Evolutionary conservation across 1,284 basidiomycete species (phyloP).

Genomic region (Melampsora americana): DNA sequence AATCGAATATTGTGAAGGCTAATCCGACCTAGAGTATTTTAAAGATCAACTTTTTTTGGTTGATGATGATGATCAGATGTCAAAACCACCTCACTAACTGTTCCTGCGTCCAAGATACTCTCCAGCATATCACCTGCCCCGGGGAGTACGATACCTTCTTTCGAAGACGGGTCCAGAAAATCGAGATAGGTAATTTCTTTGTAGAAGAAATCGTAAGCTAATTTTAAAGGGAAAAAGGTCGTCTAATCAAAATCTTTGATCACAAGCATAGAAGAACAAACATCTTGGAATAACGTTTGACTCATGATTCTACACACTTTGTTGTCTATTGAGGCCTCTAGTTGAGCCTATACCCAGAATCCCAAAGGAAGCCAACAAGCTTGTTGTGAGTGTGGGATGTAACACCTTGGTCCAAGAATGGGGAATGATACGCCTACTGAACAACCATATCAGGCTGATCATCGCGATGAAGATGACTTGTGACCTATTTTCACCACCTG

Average conservation of each 20-base stretch:
- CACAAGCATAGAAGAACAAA: not conserved
- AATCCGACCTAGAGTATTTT: not conserved
- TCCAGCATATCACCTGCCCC: slow-evolving; percentile 19
- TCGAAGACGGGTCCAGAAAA: not conserved
- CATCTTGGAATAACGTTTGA: not conserved
- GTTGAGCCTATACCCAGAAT: slow-evolving; percentile 2
- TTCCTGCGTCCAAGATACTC: slow-evolving; percentile 16
- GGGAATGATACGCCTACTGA: slow-evolving; percentile 17
- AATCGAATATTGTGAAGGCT: slow-evolving; percentile 21
- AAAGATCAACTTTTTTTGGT: not conserved
- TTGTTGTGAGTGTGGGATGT: slow-evolving; percentile 18
- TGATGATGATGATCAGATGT: too few species aligned
- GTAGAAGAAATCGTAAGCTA: slow-evolving; percentile 11
- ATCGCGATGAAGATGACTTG: slow-evolving; percentile 8
- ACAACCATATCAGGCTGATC: slow-evolving; percentile 11
- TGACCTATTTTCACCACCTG: slow-evolving; percentile 12
- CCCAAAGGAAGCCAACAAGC: not conserved
- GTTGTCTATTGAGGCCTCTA: not conserved
- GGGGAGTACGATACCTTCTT: not conserved
- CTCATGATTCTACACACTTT: not conserved
- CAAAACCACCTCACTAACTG: not conserved
- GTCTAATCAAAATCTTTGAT: not conserved
- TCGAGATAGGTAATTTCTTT: not conserved
- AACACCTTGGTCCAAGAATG: slow-evolving; percentile 23
- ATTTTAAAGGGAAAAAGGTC: not conserved